A percentile compares a stretch with the other conserved stretches of the same genome.
Conservation (phyloP, 805 yeast species). For the Kluyveromyces wickerhamii region DNA sequence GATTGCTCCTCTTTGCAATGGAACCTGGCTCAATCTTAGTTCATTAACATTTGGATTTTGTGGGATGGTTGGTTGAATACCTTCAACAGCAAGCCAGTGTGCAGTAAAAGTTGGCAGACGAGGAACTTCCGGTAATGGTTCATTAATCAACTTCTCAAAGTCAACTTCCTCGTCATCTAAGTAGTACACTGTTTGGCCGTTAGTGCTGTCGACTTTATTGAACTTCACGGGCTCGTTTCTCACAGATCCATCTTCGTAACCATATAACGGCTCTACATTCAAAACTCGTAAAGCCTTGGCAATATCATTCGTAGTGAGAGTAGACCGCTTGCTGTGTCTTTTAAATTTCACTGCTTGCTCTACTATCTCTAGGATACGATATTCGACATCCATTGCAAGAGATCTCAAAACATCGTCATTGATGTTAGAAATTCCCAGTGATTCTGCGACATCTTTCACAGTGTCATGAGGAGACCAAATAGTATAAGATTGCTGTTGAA, state of each 20-base stretch:
- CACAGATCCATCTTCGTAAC: constrained; percentile 49
- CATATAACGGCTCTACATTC: constrained; percentile 91
- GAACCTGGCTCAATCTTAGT: constrained; percentile 60
- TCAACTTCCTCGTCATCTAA: constrained; percentile 90
- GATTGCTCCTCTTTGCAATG: constrained; percentile 77
- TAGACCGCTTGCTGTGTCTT: constrained; percentile 84
- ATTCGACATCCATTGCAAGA: constrained; percentile 98
- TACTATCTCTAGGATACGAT: constrained; percentile 86
- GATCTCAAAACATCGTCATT: constrained; percentile 92
- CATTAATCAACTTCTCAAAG: constrained; percentile 86
- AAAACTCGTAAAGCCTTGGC: constrained; percentile 73
- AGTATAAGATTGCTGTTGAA: constrained; percentile 55
- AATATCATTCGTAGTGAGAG: constrained; percentile 73
- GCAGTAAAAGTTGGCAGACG: constrained; percentile 88
- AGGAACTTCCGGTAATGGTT: constrained; percentile 93
- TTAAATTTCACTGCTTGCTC: constrained; percentile 95
- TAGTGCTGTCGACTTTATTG: constrained; percentile 80
- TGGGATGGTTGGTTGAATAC: constrained; percentile 95
- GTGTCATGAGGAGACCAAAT: constrained; percentile 98
- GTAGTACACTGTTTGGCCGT: constrained; percentile 90
- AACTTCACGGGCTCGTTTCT: constrained; percentile 57
- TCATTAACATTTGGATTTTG: constrained; percentile 85
- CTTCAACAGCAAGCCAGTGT: constrained; percentile 97
- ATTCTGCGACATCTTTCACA: constrained; percentile 91
- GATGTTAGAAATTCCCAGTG: constrained; percentile 66